These are phyloP conservation scores for Auriscalpium vulgare DNA, from an alignment of 768 basidiomycete genomes.

Conservation along the genomic window DNA sequence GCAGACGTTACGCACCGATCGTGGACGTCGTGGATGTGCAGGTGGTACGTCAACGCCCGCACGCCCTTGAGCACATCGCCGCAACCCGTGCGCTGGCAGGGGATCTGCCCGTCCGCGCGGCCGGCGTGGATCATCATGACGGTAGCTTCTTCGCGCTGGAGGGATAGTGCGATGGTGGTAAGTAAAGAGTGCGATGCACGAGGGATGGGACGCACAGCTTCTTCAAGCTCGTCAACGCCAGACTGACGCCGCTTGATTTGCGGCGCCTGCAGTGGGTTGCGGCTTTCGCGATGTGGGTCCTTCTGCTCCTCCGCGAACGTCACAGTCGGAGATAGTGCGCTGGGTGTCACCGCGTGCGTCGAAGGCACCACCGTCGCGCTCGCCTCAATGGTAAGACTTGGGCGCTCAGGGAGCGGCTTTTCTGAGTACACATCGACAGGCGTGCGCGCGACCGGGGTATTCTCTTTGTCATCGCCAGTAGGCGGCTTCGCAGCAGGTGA, in stretches of 20 bases:
- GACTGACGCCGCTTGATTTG: conserved; percentile 6
- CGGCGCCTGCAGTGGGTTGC: not conserved
- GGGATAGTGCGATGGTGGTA: too few species aligned
- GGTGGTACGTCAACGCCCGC: conserved; percentile 11
- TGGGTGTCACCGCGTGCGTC: not conserved
- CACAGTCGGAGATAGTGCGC: not conserved
- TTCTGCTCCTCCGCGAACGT: not conserved
- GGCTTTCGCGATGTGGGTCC: too few species aligned
- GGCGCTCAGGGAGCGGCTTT: conserved; percentile 8
- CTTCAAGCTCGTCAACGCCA: conserved; percentile 11
- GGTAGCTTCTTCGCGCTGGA: conserved; percentile 13
- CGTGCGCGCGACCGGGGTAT: not conserved
- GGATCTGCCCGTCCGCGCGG: conserved; percentile 4
- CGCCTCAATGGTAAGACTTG: not conserved
- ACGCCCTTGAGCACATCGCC: conserved; percentile 8
- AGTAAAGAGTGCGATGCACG: too few species aligned
- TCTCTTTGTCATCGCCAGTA: not conserved
- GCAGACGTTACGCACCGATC: not conserved
- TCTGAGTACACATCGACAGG: conserved; percentile 8
- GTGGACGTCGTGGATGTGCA: conserved; percentile 12
- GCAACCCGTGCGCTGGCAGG: conserved; percentile 9
- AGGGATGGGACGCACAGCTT: conserved; percentile 4
- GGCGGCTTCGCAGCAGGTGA: not conserved
- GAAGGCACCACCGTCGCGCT: not conserved
- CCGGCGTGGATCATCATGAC: conserved; percentile 3